Percentiles rank a stretch among this genome's conserved stretches.
Conservation (phyloP, 176 grass and related monocot genomes). For the Coix lacrymajobi region DNA sequence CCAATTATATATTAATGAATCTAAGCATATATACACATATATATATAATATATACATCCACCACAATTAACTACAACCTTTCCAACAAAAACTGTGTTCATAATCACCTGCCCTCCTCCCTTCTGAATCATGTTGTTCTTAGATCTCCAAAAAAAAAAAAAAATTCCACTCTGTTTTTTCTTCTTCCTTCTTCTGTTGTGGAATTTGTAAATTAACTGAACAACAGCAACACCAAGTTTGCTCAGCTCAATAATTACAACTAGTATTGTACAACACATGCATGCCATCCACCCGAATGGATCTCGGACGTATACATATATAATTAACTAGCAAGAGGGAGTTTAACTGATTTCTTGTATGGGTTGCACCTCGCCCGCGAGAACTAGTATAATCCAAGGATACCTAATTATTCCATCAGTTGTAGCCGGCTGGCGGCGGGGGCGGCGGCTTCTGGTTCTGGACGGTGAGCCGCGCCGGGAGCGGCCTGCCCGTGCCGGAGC, state of each 20-base stretch:
- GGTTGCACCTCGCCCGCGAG: neutral
- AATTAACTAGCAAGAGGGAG: neutral
- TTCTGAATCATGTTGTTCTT: neutral
- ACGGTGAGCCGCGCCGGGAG: conserved; percentile 57
- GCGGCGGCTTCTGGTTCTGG: conserved; percentile 4
- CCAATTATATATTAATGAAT: neutral
- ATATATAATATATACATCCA: neutral
- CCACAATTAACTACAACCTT: neutral
- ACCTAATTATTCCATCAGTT: neutral
- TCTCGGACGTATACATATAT: neutral
- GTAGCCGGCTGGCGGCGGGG: neutral
- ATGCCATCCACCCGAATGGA: conserved; percentile 3
- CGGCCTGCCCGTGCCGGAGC: conserved; percentile 66
- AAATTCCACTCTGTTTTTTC: neutral
- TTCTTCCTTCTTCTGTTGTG: neutral
- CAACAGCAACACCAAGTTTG: neutral
- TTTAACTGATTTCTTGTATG: neutral
- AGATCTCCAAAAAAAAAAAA: neutral
- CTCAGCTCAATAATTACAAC: conserved; percentile 2
- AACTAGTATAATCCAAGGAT: neutral
- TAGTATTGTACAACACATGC: neutral
- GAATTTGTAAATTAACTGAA: neutral
- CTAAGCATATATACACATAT: neutral
- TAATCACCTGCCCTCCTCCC: neutral
- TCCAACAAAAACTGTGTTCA: conserved; percentile 15